These are phyloP conservation scores for Massariosphaeria phaeospora DNA, from an alignment of 495 filamentous ascomycete genomes.

Conservation along the genomic window DNA sequence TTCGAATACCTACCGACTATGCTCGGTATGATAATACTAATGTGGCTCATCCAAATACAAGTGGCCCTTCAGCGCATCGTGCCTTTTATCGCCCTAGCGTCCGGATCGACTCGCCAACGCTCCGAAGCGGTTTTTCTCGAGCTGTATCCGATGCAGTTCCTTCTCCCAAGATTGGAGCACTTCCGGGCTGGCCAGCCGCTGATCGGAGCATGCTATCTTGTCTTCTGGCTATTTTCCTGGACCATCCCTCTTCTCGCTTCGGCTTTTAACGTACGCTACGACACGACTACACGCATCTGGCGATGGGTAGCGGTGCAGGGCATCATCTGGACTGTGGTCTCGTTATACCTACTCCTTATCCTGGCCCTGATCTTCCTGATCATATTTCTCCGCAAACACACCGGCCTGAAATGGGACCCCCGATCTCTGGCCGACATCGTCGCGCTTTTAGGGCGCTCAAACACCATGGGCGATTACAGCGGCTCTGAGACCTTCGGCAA, in stretches of 20 bases:
- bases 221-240: constrained; percentile 61
- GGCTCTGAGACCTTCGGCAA: constrained; percentile 52
- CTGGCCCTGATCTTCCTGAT: constrained; percentile 53
- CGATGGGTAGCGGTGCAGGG: constrained; percentile 71
- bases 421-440: constrained; percentile 73
- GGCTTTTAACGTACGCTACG: constrained; percentile 55
- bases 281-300: constrained; percentile 52
- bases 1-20: constrained; percentile 79
- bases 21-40: constrained; percentile 62
- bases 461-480: constrained; percentile 64
- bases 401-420: constrained; percentile 81
- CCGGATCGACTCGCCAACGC: constrained; percentile 47
- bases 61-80: constrained; percentile 68
- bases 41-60: constrained; percentile 71
- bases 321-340: constrained; percentile 73
- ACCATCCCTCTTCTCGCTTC: constrained; percentile 62
- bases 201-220: constrained; percentile 51
- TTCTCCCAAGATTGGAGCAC: constrained; percentile 56
- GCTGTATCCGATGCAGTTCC: constrained; percentile 51
- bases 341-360: constrained; percentile 62
- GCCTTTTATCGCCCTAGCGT: constrained; percentile 72
- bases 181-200: constrained; percentile 52
- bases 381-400: constrained; percentile 48
- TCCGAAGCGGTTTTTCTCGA: constrained; percentile 51
- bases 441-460: constrained; percentile 70